Evolutionary conservation across 768 basidiomycete species (phyloP), one percentile per base, ranked within the genome.

Genomic region (Roridomyces roridus): DNA sequence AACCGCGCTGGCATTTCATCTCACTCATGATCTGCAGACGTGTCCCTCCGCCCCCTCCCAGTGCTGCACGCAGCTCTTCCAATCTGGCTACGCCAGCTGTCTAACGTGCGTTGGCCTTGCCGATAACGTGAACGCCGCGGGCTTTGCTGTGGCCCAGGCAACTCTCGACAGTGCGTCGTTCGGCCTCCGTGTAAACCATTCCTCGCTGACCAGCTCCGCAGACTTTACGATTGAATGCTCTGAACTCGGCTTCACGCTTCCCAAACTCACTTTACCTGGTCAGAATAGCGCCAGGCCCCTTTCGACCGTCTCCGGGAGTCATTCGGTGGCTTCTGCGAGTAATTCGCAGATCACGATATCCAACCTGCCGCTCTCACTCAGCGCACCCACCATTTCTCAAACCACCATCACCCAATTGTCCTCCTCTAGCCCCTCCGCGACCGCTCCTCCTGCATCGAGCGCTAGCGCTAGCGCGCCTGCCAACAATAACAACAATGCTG

Each of bases 61-160:
- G 24, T 83, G 81, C 51, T 83, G 82, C 63, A 68, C 74, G 6
- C 52, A 67, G 11, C 60, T 56, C 6, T 83, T 81, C 52, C 73
- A 77, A 54, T 68, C 61, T 0, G 50, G 58, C 5, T 80, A 77
- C 62, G 80, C 72, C 66, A 66, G 74, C 42, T 83, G 82, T 56
- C 66, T 80, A 58, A 31, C 65, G 4, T 83, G 82, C 52, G 65
- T 76, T 23, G 77, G 71, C 11, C 24, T 50, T 2, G 69, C 70
- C 0, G 52, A 60, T 23, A 63, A 72, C 48, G 57, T 67, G 1
- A 69, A 48, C 11, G 46, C 14, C 11, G 42, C 71, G 18, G 70
- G 73, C 43, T 80, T 65, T 21, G 59, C 68, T 4, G 23, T 51
- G 4, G 64, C 70, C 0, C 80, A 81, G 47, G 37, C 23, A 1